phyloP scores from a whole-genome alignment of 331 rosid species.

The Quercus lobata region DNA sequence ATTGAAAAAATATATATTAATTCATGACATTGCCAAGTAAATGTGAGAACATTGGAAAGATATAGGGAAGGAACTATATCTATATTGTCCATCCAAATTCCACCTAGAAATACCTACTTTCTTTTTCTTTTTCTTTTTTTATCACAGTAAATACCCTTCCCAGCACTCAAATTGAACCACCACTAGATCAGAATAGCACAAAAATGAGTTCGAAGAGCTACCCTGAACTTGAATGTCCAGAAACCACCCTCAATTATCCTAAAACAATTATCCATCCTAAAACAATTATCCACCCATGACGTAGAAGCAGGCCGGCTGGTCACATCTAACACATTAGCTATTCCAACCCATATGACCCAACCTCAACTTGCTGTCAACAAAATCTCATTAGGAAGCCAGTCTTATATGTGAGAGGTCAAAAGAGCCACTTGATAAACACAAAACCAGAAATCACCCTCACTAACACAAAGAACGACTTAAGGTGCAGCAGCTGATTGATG shows the following conservation, averaged over 20 bases:
- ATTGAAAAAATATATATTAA: background rate
- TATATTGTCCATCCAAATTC: background rate
- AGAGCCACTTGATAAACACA: conserved; percentile 5
- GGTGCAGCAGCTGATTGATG: conserved; percentile 27
- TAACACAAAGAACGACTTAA: conserved; percentile 16
- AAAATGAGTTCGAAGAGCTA: background rate
- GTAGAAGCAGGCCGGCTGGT: background rate
- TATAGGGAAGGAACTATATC: background rate
- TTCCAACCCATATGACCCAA: conserved; percentile 1
- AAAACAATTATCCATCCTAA: background rate
- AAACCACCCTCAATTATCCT: background rate
- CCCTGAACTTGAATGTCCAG: background rate
- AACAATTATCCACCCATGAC: background rate
- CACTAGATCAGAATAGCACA: background rate
- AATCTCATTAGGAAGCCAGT: conserved; percentile 19
- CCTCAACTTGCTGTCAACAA: conserved; percentile 5
- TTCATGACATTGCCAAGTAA: background rate
- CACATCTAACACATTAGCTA: background rate
- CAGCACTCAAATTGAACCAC: background rate
- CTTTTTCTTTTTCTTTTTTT: too few species aligned
- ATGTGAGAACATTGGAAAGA: background rate
- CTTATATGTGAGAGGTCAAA: background rate
- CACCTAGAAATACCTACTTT: background rate
- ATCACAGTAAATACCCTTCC: background rate
- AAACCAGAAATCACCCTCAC: conserved; percentile 8